Conservation (phyloP, 108 stramenopile genomes). For the Nitzschia palea region DNA sequence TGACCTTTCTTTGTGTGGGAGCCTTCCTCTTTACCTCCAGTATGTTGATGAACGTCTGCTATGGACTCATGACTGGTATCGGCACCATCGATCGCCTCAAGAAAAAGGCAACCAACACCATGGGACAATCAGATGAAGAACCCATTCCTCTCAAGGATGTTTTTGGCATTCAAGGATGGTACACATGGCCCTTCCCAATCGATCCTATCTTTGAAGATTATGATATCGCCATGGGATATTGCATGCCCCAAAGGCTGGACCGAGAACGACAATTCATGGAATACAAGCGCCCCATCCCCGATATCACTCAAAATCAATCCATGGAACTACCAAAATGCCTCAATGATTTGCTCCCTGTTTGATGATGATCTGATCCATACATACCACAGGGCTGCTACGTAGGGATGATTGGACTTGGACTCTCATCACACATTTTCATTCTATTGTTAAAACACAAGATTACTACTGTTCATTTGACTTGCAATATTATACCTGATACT, state of each 20-base stretch:
- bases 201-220: conserved; percentile 90
- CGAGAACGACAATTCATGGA: conserved; percentile 67
- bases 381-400: too few relatives aligned
- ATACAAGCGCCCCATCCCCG: conserved; percentile 41
- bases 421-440: too few relatives aligned
- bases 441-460: too few relatives aligned
- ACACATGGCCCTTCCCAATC: conserved; percentile 78
- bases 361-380: too few relatives aligned
- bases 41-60: conserved; percentile 90
- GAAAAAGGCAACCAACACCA: conserved; percentile 85
- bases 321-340: conserved; percentile 52
- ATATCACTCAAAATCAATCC: conserved; percentile 23
- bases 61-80: conserved; percentile 86
- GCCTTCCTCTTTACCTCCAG: conserved; percentile 74
- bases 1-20: conserved; percentile 64
- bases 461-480: too few relatives aligned
- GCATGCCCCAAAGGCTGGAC: conserved; percentile 72
- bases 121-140: conserved; percentile 78
- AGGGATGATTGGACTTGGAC: too few relatives aligned
- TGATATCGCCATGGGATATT: conserved; percentile 81
- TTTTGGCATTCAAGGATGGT: conserved; percentile 82
- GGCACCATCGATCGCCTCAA: conserved; percentile 91
- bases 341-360: conserved; percentile 55
- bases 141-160: conserved; percentile 86
- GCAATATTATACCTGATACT: too few relatives aligned